Percentiles rank a stretch among this genome's conserved stretches.
These are phyloP conservation scores for Cenchrus americanus DNA, from an alignment of 176 grass and related monocot species.

Conservation along the genomic window DNA sequence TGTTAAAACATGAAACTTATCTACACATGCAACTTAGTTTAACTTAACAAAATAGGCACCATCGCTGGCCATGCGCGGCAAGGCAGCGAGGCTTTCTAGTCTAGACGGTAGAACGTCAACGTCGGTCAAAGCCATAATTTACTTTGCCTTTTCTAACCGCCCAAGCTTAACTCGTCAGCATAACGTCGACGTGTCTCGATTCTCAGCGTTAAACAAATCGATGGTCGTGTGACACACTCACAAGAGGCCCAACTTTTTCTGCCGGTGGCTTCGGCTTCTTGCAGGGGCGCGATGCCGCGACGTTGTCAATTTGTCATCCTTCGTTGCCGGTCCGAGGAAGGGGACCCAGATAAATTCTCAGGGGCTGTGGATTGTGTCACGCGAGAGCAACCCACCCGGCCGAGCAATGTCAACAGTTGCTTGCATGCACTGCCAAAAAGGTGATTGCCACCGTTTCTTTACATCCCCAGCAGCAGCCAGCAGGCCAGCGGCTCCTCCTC, in stretches of 20 bases:
- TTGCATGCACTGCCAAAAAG: background rate
- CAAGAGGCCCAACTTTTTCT: background rate
- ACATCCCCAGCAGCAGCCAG: background rate
- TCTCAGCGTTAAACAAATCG: background rate
- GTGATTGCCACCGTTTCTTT: background rate
- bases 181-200: background rate
- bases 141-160: slow-evolving; percentile 23
- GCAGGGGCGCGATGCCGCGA: background rate
- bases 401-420: background rate
- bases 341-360: background rate
- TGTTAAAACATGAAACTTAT: no score
- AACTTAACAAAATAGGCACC: no score
- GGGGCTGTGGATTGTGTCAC: slow-evolving; percentile 12
- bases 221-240: background rate
- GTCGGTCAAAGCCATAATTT: slow-evolving; percentile 12
- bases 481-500: background rate
- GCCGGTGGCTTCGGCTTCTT: background rate
- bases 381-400: background rate
- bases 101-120: background rate
- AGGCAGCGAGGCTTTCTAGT: no score
- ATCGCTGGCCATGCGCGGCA: no score
- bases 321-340: background rate
- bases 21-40: no score
- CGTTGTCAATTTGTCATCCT: background rate
- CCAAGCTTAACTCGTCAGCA: background rate